phyloP scores from a whole-genome alignment of 163 green algal genomes.

The Picocystis sp. region DNA sequence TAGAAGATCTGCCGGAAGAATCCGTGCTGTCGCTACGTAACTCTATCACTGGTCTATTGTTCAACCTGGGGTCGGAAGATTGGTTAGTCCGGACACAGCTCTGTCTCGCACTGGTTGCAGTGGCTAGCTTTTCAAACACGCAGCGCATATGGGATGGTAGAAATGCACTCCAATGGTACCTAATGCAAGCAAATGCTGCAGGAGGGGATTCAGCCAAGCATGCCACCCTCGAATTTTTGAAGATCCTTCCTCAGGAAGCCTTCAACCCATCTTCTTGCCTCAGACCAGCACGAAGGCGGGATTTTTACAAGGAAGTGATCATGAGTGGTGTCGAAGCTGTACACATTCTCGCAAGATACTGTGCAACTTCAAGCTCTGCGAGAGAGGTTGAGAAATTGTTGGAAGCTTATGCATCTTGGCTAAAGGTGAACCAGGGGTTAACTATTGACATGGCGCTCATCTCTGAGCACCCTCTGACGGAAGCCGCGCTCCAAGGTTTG shows the following conservation, averaged over 20 bases:
- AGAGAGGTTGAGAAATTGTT: constrained; percentile 35
- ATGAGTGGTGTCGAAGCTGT: constrained; percentile 9
- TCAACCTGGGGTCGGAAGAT: constrained; percentile 29
- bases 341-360: not conserved
- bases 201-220: constrained; percentile 40
- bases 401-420: constrained; percentile 60
- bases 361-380: not conserved
- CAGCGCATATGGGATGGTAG: constrained; percentile 22
- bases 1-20: constrained; percentile 64
- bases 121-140: constrained; percentile 67
- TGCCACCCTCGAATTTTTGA: constrained; percentile 66
- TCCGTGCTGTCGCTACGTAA: constrained; percentile 44
- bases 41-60: constrained; percentile 41
- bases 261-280: not conserved
- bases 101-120: constrained; percentile 60
- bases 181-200: constrained; percentile 14
- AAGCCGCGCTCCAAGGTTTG: constrained; percentile 35
- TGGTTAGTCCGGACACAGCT: constrained; percentile 63
- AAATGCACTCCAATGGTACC: not conserved
- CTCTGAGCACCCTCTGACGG: constrained; percentile 32
- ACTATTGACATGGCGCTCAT: constrained; percentile 17
- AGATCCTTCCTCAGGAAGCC: constrained; percentile 62
- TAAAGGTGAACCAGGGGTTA: constrained; percentile 34
- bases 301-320: constrained; percentile 46
- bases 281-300: constrained; percentile 50